These are phyloP conservation scores for Hibiscus mutabilis DNA, from an alignment of 345 rosid genomes.

Conservation along the genomic window DNA sequence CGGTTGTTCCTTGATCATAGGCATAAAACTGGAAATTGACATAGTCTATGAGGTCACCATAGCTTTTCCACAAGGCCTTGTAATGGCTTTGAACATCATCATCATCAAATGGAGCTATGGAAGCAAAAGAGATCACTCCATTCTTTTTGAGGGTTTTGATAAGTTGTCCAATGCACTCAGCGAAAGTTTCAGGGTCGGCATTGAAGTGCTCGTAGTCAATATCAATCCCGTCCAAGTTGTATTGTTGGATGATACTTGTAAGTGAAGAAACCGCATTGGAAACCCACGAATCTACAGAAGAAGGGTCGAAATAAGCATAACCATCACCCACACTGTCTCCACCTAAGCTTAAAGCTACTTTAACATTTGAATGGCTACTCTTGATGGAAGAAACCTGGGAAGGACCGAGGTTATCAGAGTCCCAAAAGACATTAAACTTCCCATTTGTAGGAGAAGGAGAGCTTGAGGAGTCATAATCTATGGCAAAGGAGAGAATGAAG, in stretches of 20 bases:
- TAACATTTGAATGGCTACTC: neutral
- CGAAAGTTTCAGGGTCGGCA: conserved; percentile 24
- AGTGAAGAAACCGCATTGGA: conserved; percentile 20
- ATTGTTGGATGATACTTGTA: neutral
- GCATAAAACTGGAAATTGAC: conserved; percentile 61
- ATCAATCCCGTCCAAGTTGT: conserved; percentile 26
- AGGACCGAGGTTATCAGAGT: conserved; percentile 21
- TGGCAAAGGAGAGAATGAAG: conserved; percentile 33
- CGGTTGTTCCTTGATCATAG: conserved; percentile 23
- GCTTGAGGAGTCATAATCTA: conserved; percentile 24
- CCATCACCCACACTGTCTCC: conserved; percentile 3
- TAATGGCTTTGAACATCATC: conserved; percentile 35
- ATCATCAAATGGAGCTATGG: conserved; percentile 39
- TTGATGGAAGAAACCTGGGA: conserved; percentile 27
- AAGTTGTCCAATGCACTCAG: conserved; percentile 27
- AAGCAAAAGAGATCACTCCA: conserved; percentile 27
- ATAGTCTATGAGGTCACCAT: conserved; percentile 52
- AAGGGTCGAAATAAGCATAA: conserved; percentile 25
- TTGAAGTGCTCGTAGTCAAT: conserved; percentile 37
- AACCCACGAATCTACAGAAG: conserved; percentile 31
- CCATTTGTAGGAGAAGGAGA: conserved; percentile 31
- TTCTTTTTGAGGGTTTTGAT: conserved; percentile 25
- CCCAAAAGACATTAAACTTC: conserved; percentile 26
- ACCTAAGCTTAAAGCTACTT: neutral
- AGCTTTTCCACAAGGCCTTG: conserved; percentile 37